These are phyloP conservation scores for Neckera pumila DNA, from an alignment of 225 moss, liverwort and hornwort genomes.

Conservation along the genomic window DNA sequence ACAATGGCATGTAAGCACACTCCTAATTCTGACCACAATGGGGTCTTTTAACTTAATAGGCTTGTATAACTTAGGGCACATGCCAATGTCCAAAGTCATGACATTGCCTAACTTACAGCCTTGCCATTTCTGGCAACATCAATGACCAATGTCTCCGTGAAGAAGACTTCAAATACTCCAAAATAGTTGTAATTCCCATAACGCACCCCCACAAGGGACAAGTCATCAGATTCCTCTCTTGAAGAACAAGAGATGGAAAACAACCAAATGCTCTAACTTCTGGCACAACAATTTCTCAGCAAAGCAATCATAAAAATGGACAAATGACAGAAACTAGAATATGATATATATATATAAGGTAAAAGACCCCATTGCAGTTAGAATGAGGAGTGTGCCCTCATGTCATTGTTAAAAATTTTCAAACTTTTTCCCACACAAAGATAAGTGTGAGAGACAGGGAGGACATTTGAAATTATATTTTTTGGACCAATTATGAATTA, in stretches of 20 bases:
- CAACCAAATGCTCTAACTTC: neutral
- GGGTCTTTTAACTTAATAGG: no score
- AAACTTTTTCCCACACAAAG: no score
- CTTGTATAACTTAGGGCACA: neutral
- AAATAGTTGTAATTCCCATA: neutral
- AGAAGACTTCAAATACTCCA: neutral
- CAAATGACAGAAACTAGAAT: neutral
- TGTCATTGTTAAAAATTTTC: no score
- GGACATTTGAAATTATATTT: no score
- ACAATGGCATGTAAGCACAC: no score
- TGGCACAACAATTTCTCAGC: neutral
- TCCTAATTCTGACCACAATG: no score
- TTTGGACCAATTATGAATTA: no score
- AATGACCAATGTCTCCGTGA: no score
- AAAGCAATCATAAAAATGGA: neutral
- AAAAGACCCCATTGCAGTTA: no score
- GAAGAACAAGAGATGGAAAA: neutral
- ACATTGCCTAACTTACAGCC: neutral
- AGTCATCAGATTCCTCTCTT: neutral
- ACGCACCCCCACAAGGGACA: fast-evolving
- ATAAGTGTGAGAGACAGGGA: no score
- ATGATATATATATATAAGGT: no score
- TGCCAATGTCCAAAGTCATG: neutral
- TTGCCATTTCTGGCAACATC: neutral
- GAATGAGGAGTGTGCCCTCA: no score